A percentile compares a stretch with the other conserved stretches of the same genome.
phyloP scores from a whole-genome alignment of 805 yeast species.

The Tetrapisispora arboricola region DNA sequence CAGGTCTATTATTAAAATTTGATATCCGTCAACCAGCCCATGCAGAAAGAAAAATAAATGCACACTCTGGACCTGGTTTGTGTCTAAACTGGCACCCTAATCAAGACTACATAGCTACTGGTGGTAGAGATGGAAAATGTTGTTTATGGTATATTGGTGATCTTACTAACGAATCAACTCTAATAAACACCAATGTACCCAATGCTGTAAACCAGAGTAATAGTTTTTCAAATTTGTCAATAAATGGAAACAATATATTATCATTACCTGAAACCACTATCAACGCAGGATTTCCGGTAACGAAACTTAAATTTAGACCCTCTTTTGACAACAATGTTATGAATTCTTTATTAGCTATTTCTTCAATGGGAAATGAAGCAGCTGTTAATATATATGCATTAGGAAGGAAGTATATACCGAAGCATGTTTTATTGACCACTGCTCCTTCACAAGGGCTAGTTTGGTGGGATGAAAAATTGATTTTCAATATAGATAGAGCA shows the following conservation, averaged over 20 bases:
- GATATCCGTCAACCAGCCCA: slow-evolving; percentile 62
- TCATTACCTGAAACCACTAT: slow-evolving; percentile 59
- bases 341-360: slow-evolving; percentile 62
- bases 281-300: slow-evolving; percentile 67
- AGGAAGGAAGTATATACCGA: slow-evolving; percentile 63
- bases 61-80: slow-evolving; percentile 87
- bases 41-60: slow-evolving; percentile 65
- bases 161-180: slow-evolving; percentile 3
- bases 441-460: slow-evolving; percentile 27
- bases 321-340: slow-evolving; percentile 28
- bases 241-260: slow-evolving; percentile 29
- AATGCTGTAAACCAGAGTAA: neutral
- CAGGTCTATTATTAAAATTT: slow-evolving; percentile 79
- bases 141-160: slow-evolving; percentile 29
- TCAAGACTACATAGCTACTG: slow-evolving; percentile 71
- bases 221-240: neutral
- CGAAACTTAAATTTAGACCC: slow-evolving; percentile 36
- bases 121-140: slow-evolving; percentile 72
- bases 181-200: neutral
- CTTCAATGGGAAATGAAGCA: slow-evolving; percentile 61
- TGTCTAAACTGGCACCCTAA: slow-evolving; percentile 85
- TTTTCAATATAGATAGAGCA: slow-evolving; percentile 28
- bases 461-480: slow-evolving; percentile 27
- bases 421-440: slow-evolving; percentile 30
- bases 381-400: slow-evolving; percentile 61